Percentiles rank a stretch among this genome's conserved stretches.
These are phyloP conservation scores for Penicillium sclerotigenum DNA, from an alignment of 2,329 filamentous ascomycete species.

Conservation along the genomic window DNA sequence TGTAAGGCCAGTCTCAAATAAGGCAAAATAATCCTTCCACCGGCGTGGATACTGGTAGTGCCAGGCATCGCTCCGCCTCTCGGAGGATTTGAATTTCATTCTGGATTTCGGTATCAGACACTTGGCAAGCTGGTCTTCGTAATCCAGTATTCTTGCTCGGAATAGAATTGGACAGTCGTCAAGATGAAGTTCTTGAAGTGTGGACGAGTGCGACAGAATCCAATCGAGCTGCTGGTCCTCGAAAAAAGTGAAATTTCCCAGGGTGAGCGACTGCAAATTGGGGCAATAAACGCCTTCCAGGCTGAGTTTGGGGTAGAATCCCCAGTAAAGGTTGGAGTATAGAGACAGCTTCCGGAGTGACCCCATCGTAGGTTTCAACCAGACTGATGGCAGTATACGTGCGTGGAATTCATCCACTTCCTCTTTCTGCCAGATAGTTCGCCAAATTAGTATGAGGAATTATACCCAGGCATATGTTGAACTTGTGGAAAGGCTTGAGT, in stretches of 20 bases:
- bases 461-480: not conserved
- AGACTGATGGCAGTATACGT: not conserved
- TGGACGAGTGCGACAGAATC: slow-evolving; percentile 2
- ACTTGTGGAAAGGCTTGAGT: not conserved
- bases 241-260: not conserved
- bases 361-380: slow-evolving; percentile 2
- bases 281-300: not conserved
- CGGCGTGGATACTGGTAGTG: not conserved
- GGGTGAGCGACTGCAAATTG: not conserved
- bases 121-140: not conserved
- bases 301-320: not conserved
- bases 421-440: not conserved
- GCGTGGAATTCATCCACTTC: not conserved
- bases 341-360: slow-evolving; percentile 1
- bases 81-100: not conserved
- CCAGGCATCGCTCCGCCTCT: fast-evolving
- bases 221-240: slow-evolving; percentile 1
- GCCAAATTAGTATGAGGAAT: not conserved
- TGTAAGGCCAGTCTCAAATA: not conserved
- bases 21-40: not conserved
- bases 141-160: not conserved
- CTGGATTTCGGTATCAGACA: not conserved
- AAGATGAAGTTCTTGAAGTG: not conserved
- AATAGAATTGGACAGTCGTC: not conserved
- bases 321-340: not conserved